Evolutionary conservation across 768 basidiomycete species (phyloP), one percentile per base, ranked within the genome.

Genomic region (Amanita molliuscula): DNA sequence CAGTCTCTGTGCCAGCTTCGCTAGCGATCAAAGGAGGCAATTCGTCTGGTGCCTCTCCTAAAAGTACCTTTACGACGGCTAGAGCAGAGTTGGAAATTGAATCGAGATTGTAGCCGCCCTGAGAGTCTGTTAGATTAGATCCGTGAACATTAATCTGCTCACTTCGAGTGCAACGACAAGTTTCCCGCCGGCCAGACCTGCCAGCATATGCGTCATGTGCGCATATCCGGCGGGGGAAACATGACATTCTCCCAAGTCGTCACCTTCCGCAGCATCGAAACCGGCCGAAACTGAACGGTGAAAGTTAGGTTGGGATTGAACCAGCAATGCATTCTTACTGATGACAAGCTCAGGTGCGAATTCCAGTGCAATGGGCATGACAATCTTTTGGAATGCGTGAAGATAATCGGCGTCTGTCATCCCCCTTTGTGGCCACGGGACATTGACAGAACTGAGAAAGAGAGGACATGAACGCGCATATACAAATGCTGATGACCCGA

Each of bases 151-250:
- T 18, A 29, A 31, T 25, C n/a, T 31, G 51, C 69, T 43, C 50
- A 95, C 95, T 78, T 99, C 96, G 36, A 99, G 77, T 1, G 92
- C 94, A 26, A 95, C 91, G 9, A 95, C 89, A 13, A 99, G 58
- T 58, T 82, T 87, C 2, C 96, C 96, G 6, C 79, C 78, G 20
- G 95, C 95, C 15, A 99, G 72, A 18, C 85, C 81, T 35, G 82
- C 78, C 7, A 99, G 74, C 91, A 99, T 95, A 60, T 97, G 88
- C 5, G 96, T 96, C 94, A 99, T 98, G 58, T 98, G 96, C 0
- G 92, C 92, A 63, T 92, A 99, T 4, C 94, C 96, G 15, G 82
- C 77, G 0, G 96, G 96, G 4, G 88, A 77, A 53, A 99, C 94
- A 56, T 81, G 72, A 58, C 94, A 97, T 67, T 85, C 86, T 31